Evolutionary conservation across 805 yeast genomes (phyloP).

Genomic region (Metschnikowia rubicola): DNA sequence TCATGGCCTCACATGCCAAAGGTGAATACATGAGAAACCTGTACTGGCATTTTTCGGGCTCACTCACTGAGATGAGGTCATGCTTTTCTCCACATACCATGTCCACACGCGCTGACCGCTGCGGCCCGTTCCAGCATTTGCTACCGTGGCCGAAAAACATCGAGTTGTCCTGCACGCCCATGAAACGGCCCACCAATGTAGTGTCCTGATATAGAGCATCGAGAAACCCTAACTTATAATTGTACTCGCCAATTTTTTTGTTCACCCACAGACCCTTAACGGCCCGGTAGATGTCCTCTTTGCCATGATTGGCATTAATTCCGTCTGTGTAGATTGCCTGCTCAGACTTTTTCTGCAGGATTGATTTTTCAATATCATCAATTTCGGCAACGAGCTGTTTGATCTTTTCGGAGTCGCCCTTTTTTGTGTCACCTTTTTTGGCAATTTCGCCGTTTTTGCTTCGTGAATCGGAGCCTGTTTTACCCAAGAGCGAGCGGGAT

Average conservation of each 20-base stretch:
- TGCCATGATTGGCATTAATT: constrained; percentile 47
- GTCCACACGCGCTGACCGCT: constrained; percentile 62
- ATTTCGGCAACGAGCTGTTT: constrained; percentile 8
- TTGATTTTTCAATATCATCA: constrained; percentile 17
- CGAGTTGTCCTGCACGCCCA: constrained; percentile 26
- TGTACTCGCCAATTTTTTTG: constrained; percentile 62
- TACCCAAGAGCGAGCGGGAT: background rate
- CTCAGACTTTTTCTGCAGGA: constrained; percentile 14
- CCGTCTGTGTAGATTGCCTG: constrained; percentile 19
- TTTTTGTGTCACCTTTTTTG: too few species aligned
- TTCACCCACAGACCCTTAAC: constrained; percentile 46
- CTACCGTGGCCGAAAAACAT: constrained; percentile 59
- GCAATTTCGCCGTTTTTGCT: background rate
- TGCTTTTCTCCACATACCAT: constrained; percentile 64
- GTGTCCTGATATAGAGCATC: constrained; percentile 52
- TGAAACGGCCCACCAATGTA: constrained; percentile 21
- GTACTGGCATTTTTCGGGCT: constrained; percentile 88
- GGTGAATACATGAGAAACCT: constrained; percentile 48
- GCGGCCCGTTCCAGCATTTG: constrained; percentile 93
- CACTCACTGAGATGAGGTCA: constrained; percentile 64
- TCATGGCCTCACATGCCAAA: constrained; percentile 35
- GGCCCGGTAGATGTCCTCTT: constrained; percentile 61
- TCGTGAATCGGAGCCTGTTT: background rate
- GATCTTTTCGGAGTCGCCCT: background rate
- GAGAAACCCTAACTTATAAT: constrained; percentile 58